Conservation (phyloP, 1,284 basidiomycete genomes). For the Ceratobasidium sp. region DNA sequence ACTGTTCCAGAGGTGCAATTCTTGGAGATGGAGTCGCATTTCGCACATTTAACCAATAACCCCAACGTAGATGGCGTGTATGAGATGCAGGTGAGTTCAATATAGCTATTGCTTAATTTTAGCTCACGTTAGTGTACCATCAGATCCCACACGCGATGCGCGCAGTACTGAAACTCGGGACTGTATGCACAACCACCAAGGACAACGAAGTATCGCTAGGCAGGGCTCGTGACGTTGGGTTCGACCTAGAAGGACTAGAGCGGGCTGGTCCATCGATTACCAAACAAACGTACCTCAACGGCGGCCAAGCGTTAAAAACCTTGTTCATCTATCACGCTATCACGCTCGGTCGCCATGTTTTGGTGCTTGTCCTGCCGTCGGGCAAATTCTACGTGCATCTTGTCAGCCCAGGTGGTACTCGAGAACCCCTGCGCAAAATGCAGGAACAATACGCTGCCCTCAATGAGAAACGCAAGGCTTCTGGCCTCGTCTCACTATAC, state of each 20-base stretch:
- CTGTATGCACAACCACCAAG: slow-evolving; percentile 79
- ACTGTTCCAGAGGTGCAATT: slow-evolving; percentile 87
- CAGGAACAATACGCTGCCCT: slow-evolving; percentile 76
- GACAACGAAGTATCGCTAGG: slow-evolving; percentile 76
- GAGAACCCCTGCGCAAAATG: slow-evolving; percentile 83
- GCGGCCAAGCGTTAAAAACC: slow-evolving; percentile 79
- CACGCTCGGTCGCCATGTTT: slow-evolving; percentile 84
- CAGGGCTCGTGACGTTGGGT: slow-evolving; percentile 83
- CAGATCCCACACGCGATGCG: slow-evolving; percentile 88
- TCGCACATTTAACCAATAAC: slow-evolving; percentile 91
- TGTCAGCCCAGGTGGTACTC: slow-evolving; percentile 87
- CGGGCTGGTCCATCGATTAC: slow-evolving; percentile 67
- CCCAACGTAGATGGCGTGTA: slow-evolving; percentile 96
- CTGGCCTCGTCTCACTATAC: slow-evolving; percentile 57
- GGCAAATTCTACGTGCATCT: slow-evolving; percentile 83
- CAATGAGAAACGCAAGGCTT: slow-evolving; percentile 55
- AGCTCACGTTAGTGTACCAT: not conserved
- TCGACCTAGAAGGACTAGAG: slow-evolving; percentile 88
- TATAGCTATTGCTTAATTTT: slow-evolving; percentile 5
- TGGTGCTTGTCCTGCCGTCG: slow-evolving; percentile 86
- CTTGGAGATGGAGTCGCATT: slow-evolving; percentile 87
- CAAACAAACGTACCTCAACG: slow-evolving; percentile 79
- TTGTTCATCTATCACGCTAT: slow-evolving; percentile 89
- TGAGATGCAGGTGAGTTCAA: slow-evolving; percentile 79
- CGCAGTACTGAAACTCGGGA: slow-evolving; percentile 86